Conservation (phyloP, 371 early-diverging fungal species). For the Rhizopus arrhizus region DNA sequence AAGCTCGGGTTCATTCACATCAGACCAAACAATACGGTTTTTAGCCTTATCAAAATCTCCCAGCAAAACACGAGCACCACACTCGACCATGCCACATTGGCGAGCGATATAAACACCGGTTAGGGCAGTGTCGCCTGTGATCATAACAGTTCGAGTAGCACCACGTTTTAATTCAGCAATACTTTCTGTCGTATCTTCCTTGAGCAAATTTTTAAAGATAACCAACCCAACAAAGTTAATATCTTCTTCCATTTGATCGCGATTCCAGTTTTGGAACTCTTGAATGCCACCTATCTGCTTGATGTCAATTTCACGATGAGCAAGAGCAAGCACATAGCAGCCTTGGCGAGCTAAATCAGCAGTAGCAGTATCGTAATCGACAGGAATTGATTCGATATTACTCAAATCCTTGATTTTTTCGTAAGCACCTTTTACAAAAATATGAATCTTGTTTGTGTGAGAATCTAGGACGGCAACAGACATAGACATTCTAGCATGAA, state of each 20-base stretch:
- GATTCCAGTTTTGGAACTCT: slow-evolving; percentile 46
- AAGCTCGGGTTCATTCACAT: slow-evolving; percentile 53
- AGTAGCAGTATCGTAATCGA: slow-evolving; percentile 63
- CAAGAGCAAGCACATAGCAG: slow-evolving; percentile 79
- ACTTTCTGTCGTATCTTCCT: slow-evolving; percentile 73
- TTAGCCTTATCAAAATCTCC: slow-evolving; percentile 48
- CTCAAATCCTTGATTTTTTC: slow-evolving; percentile 72
- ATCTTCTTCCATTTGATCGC: slow-evolving; percentile 73
- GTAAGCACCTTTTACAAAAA: slow-evolving; percentile 86
- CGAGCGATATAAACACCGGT: slow-evolving; percentile 89
- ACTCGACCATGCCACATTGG: slow-evolving; percentile 71
- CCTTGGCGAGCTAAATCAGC: slow-evolving; percentile 69
- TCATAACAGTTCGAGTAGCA: slow-evolving; percentile 82
- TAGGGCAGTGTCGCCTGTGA: slow-evolving; percentile 91
- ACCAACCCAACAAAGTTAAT: slow-evolving; percentile 73
- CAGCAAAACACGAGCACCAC: slow-evolving; percentile 41
- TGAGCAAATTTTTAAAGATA: slow-evolving; percentile 87
- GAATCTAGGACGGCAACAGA: slow-evolving; percentile 71
- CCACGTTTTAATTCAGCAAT: slow-evolving; percentile 77
- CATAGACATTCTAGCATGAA: slow-evolving; percentile 84
- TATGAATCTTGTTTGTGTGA: slow-evolving; percentile 58
- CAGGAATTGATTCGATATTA: slow-evolving; percentile 58
- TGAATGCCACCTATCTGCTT: slow-evolving; percentile 41
- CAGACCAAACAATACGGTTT: slow-evolving; percentile 51
- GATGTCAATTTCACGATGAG: slow-evolving; percentile 57